Base-by-base conservation (phyloP, 331 rosid species). In the Acacia concinna region DNA sequence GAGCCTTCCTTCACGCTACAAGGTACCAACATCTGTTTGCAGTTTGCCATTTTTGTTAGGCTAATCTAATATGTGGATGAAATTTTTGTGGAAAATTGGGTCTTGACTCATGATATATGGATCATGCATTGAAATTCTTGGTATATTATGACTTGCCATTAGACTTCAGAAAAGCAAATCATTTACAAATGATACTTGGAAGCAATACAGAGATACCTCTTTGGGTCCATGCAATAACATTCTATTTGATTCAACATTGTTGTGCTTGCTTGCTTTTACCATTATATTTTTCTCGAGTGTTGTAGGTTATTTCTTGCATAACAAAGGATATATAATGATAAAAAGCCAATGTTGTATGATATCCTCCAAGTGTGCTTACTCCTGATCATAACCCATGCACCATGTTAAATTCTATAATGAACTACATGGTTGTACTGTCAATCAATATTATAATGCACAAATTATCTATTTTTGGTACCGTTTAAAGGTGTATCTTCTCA, bases 1-100 rank as follows among this genome's bases (percentile, higher is more conserved):
- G 86, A 91, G 93, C 87, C 76, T 96, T 76, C 99, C 99, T 79
- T 82, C 89, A 7, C 94, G 91, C 44, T 96, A 85, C 85, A 96
- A 96, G 98, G 98, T 96, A 85, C 25, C 13, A 11, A 25, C 28
- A 51, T 8, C 14, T 23, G 41, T 75, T 38, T 38, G 38, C 31
- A 11, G 23, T 47, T 74, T 74, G 28, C 44, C 3, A 25, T 8
- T 37, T 77, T 77, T 28, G 43, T 12, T 73, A 18, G 47, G 77
- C 21, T 18, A 56, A 56, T 18, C 3, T n/a, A 5, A 37, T 40
- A 3, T 25, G 34, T 40, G 62, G 40, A 46, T 27, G 40, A 52
- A 25, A 6, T 6, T 52, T 17, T 70, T 78, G 38, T 56, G 63
- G 70, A 41, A 79, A 62, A 63, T 30, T 62, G 34, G 51, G 17